Evolutionary conservation across 768 basidiomycete genomes (phyloP).

Genomic region (Termitomyces sp.): DNA sequence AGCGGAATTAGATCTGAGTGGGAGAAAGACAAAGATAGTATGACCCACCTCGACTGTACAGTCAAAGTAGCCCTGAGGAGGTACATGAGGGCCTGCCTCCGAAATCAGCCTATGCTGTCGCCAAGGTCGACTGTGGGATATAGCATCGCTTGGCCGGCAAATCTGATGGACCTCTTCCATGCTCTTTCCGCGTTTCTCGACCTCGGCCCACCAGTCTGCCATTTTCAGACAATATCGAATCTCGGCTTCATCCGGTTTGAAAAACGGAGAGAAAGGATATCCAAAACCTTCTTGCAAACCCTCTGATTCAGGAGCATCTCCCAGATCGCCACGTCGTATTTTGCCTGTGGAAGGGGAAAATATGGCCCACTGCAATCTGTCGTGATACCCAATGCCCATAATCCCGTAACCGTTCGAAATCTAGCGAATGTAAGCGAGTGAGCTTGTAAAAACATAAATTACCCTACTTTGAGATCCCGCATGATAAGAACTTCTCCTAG

Average conservation of each 20-base stretch:
- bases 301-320: constrained; percentile 32
- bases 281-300: constrained; percentile 30
- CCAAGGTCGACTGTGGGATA: constrained; percentile 3
- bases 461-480: constrained; percentile 43
- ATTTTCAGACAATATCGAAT: constrained; percentile 40
- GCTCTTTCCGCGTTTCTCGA: constrained; percentile 19
- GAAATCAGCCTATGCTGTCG: constrained; percentile 45
- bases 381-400: constrained; percentile 41
- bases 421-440: constrained; percentile 19
- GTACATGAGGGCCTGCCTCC: constrained; percentile 42
- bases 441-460: neutral
- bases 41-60: constrained; percentile 56
- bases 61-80: constrained; percentile 52
- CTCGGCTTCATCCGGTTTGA: constrained; percentile 33
- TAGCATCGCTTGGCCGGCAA: constrained; percentile 6
- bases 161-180: constrained; percentile 16
- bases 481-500: constrained; percentile 51
- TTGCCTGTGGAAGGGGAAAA: constrained; percentile 38
- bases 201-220: constrained; percentile 48
- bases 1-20: neutral
- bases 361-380: constrained; percentile 52
- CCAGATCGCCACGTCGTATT: constrained; percentile 33
- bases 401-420: constrained; percentile 24
- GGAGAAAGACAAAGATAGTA: neutral
- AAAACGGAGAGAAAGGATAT: constrained; percentile 40